These are phyloP conservation scores for Ceriops decandra DNA, from an alignment of 345 rosid species.

Conservation along the genomic window DNA sequence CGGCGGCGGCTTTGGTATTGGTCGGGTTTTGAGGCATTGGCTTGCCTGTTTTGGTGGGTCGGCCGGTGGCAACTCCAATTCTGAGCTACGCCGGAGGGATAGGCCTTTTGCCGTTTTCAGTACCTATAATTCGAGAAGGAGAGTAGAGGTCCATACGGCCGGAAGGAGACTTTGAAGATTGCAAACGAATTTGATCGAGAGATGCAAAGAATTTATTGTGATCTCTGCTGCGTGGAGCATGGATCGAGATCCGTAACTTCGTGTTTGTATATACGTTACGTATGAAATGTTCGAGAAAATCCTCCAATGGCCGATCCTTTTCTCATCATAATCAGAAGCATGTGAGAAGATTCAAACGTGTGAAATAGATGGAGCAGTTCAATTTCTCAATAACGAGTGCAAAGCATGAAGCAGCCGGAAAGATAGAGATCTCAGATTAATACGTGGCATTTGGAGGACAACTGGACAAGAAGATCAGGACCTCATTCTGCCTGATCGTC, in stretches of 20 bases:
- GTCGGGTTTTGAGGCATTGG: slow-evolving; percentile 22
- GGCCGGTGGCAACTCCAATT: slow-evolving; percentile 7
- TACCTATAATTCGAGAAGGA: slow-evolving; percentile 19
- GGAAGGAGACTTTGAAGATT: slow-evolving; percentile 18
- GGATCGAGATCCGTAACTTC: too few relatives aligned
- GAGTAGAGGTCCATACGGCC: slow-evolving; percentile 19
- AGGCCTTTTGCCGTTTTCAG: slow-evolving; percentile 17
- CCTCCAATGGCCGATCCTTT: too few relatives aligned
- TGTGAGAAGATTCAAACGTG: too few relatives aligned
- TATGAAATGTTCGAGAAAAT: too few relatives aligned
- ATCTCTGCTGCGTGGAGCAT: too few relatives aligned
- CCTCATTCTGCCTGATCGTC: not conserved
- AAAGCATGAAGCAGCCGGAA: too few relatives aligned
- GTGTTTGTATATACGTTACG: too few relatives aligned
- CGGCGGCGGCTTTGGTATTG: not conserved
- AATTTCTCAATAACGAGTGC: not conserved
- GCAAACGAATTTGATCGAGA: too few relatives aligned
- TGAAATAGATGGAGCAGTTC: slow-evolving; percentile 3
- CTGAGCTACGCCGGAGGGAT: slow-evolving; percentile 21
- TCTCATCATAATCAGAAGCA: not conserved
- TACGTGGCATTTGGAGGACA: not conserved
- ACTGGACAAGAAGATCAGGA: slow-evolving; percentile 8
- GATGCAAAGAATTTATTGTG: too few relatives aligned
- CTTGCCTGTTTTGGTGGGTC: slow-evolving; percentile 21
- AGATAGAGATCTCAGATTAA: not conserved